Evolutionary conservation across 163 green algal genomes (phyloP).

Genomic region (Prototheca wickerhamii): DNA sequence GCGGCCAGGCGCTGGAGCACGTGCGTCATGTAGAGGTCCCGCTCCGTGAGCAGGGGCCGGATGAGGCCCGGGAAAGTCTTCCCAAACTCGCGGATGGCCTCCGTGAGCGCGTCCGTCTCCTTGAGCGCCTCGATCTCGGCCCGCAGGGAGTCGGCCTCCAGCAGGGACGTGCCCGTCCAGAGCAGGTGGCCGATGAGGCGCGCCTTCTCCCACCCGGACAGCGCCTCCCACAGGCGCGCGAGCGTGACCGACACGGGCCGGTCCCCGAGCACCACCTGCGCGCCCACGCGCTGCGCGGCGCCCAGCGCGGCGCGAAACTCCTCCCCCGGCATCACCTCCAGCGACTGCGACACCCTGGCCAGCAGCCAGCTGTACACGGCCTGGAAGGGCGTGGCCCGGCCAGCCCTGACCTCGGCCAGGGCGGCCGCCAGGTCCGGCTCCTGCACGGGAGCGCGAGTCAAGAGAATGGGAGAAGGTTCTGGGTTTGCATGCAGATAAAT

Average conservation of each 20-base stretch:
- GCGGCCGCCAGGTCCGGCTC: conserved; percentile 16
- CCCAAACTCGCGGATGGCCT: conserved; percentile 42
- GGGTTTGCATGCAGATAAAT: not conserved
- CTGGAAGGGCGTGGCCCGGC: conserved; percentile 27
- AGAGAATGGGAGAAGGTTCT: not conserved
- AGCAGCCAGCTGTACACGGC: conserved; percentile 38
- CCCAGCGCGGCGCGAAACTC: conserved; percentile 39
- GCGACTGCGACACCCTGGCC: conserved; percentile 15
- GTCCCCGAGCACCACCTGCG: conserved; percentile 46
- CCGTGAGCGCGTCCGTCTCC: conserved; percentile 33
- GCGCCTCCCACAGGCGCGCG: conserved; percentile 24
- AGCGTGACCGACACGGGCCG: conserved; percentile 36
- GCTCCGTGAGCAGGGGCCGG: conserved; percentile 43
- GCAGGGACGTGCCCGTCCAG: conserved; percentile 23
- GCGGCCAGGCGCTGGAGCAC: conserved; percentile 30
- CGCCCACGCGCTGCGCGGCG: conserved; percentile 26
- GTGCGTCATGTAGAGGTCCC: conserved; percentile 45
- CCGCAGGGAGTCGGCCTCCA: conserved; percentile 24
- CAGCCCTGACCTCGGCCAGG: conserved; percentile 14
- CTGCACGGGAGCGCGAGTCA: conserved; percentile 4
- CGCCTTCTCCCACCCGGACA: conserved; percentile 34
- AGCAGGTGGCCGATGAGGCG: conserved; percentile 24
- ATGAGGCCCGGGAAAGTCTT: conserved; percentile 40
- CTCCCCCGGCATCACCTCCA: conserved; percentile 38
- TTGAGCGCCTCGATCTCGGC: conserved; percentile 31